A percentile compares a stretch with the other conserved stretches of the same genome.
Evolutionary conservation across 2,329 filamentous ascomycete genomes (phyloP).

Genomic region (Sporothrix schenckii): DNA sequence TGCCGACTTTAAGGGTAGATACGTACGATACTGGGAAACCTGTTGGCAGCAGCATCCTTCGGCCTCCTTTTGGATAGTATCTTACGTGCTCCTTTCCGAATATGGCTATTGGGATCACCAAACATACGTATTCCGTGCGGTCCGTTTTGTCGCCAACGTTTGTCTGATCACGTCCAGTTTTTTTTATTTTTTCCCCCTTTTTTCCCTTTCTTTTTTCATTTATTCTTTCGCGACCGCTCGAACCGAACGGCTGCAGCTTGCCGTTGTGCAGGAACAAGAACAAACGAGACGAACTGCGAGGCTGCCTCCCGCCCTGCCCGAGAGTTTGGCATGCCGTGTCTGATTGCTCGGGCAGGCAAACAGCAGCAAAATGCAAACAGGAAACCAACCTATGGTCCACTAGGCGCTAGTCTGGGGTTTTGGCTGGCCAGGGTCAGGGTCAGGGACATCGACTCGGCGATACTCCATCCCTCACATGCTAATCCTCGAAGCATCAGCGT

Average conservation of each 20-base stretch:
- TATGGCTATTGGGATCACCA: background rate
- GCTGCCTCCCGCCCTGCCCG: background rate
- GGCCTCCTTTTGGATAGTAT: background rate
- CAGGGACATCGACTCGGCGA: conserved; percentile 8
- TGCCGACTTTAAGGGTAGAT: background rate
- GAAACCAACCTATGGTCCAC: background rate
- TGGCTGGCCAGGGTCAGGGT: conserved; percentile 1
- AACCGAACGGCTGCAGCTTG: background rate
- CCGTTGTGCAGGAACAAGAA: background rate
- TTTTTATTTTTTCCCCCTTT: background rate
- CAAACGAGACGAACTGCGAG: background rate
- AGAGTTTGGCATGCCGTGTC: background rate
- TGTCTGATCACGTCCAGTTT: background rate
- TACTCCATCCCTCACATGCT: conserved; percentile 4
- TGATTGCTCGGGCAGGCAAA: background rate
- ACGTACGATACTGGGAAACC: background rate
- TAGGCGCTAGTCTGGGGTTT: background rate
- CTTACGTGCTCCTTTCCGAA: background rate
- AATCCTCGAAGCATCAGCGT: background rate
- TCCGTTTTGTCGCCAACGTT: background rate
- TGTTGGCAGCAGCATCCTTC: background rate
- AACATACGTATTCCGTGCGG: background rate
- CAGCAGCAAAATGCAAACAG: background rate
- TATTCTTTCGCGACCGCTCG: background rate
- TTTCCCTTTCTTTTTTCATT: background rate